These are phyloP conservation scores for Mortierella sp. DNA, from an alignment of 371 early-diverging fungal genomes.

Conservation along the genomic window DNA sequence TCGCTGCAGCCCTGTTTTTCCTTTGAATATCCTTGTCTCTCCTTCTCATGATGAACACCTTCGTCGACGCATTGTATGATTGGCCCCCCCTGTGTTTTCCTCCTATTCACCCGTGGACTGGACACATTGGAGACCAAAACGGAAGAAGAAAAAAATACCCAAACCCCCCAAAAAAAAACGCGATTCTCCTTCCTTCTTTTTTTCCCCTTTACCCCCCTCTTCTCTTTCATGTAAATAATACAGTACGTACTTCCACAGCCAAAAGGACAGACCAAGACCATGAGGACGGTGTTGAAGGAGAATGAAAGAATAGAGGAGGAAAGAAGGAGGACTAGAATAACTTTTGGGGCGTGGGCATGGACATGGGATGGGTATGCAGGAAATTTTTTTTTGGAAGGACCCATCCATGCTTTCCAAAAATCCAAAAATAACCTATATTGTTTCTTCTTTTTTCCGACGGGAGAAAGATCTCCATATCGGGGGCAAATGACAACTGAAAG, in stretches of 20 bases:
- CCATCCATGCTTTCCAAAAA: neutral
- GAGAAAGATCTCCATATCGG: slow-evolving; percentile 1
- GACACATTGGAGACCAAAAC: neutral
- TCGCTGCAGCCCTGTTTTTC: neutral
- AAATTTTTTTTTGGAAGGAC: neutral
- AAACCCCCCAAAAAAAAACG: neutral
- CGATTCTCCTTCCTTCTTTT: neutral
- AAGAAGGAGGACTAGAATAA: slow-evolving; percentile 1
- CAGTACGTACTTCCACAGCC: neutral
- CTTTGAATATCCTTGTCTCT: neutral
- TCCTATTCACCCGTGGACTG: neutral
- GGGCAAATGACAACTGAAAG: too few relatives aligned
- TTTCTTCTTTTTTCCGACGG: slow-evolving; percentile 8
- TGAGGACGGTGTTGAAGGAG: neutral
- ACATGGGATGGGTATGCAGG: neutral
- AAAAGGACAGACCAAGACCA: neutral
- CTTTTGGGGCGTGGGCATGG: neutral
- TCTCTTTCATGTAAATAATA: neutral
- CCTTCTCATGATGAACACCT: neutral
- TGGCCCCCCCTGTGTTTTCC: neutral
- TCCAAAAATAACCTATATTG: neutral
- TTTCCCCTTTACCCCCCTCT: neutral
- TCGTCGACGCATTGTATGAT: neutral
- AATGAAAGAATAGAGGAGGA: neutral
- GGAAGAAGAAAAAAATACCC: neutral